Evolutionary conservation across 306 rosid species (phyloP).

Genomic region (Mimosa pudica): DNA sequence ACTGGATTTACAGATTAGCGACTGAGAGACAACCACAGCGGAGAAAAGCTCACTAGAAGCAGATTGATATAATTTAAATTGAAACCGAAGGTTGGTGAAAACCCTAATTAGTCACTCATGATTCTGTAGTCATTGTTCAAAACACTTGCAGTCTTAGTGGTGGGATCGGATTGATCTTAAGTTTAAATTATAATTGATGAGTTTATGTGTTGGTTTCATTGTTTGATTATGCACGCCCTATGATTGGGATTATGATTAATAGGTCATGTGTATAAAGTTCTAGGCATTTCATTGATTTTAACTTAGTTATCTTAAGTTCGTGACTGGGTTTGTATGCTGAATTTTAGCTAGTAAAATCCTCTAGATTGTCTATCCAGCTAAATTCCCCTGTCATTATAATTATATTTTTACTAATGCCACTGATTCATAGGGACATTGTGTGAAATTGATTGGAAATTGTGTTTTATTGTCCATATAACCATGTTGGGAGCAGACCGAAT

Average conservation of each 20-base stretch:
- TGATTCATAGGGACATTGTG: background rate
- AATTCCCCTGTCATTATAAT: background rate
- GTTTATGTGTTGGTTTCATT: background rate
- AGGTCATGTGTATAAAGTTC: background rate
- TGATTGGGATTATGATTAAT: background rate
- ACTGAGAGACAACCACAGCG: slow-evolving; percentile 75
- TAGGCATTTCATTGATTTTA: background rate
- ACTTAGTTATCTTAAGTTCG: background rate
- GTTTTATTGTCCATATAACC: background rate
- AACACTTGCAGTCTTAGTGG: background rate
- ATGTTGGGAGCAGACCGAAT: background rate
- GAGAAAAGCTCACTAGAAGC: slow-evolving; percentile 73
- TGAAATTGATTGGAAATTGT: slow-evolving; percentile 1
- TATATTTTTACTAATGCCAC: background rate
- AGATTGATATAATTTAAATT: background rate
- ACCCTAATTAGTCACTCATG: slow-evolving; percentile 11
- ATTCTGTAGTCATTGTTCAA: background rate
- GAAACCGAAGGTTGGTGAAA: slow-evolving; percentile 9
- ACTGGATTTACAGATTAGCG: slow-evolving; percentile 90
- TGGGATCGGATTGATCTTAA: background rate
- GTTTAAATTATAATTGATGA: background rate
- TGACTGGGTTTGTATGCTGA: background rate
- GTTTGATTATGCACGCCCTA: background rate
- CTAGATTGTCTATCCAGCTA: background rate
- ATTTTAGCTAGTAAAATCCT: background rate